These are phyloP conservation scores for Eragrostis curvula DNA, from an alignment of 176 grass and related monocot species.

Conservation along the genomic window DNA sequence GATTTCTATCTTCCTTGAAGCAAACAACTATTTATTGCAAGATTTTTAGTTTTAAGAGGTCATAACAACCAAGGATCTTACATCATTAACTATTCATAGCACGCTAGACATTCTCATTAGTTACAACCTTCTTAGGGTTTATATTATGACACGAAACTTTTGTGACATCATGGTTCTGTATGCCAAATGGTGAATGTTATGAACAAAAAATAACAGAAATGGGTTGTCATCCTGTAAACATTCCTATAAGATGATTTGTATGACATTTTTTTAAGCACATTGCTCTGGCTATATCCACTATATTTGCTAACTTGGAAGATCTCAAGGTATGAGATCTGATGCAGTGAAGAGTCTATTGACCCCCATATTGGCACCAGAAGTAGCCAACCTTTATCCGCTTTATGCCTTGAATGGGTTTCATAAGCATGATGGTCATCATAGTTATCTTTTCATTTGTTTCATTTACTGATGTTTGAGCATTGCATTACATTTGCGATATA, in stretches of 20 bases:
- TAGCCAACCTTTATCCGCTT: neutral
- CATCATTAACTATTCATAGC: neutral
- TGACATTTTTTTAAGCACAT: neutral
- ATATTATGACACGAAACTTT: neutral
- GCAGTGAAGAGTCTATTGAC: constrained; percentile 1
- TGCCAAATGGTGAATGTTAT: neutral
- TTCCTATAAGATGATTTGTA: constrained; percentile 23
- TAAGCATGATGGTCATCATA: neutral
- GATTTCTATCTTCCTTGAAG: neutral
- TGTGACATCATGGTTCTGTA: neutral
- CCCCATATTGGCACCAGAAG: neutral
- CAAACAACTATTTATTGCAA: neutral
- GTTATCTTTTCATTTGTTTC: constrained; percentile 22
- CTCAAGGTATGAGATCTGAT: neutral
- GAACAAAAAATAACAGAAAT: constrained; percentile 7
- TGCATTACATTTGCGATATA: neutral
- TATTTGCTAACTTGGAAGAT: neutral
- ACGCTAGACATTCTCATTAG: neutral
- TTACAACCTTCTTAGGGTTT: neutral
- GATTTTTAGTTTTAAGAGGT: neutral
- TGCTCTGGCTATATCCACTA: constrained; percentile 11
- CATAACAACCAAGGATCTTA: neutral
- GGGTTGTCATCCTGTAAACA: constrained; percentile 21
- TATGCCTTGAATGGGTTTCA: constrained; percentile 22
- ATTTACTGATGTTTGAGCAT: neutral